Evolutionary conservation across 108 stramenopile genomes (phyloP).

Genomic region (Fragilariopsis cylindrus): DNA sequence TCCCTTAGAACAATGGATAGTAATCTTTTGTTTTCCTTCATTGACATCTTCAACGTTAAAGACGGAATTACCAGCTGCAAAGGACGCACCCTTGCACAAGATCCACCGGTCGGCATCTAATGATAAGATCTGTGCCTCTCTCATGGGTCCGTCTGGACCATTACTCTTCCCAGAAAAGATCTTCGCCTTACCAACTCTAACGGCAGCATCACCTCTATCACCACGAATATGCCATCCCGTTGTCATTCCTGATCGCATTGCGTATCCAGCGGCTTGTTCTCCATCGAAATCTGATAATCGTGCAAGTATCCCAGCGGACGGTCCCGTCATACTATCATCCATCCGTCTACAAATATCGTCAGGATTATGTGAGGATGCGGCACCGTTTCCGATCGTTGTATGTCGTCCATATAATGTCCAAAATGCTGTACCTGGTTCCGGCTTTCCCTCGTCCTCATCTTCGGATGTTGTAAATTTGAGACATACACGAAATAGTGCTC

Average conservation of each 20-base stretch:
- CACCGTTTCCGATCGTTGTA: slow-evolving; percentile 88
- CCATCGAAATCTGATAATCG: slow-evolving; percentile 75
- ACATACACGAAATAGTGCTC: slow-evolving; percentile 78
- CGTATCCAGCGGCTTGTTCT: slow-evolving; percentile 73
- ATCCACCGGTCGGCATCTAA: slow-evolving; percentile 89
- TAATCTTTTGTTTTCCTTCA: slow-evolving; percentile 83
- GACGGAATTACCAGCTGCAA: slow-evolving; percentile 89
- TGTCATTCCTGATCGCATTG: slow-evolving; percentile 80
- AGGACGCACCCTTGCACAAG: slow-evolving; percentile 79
- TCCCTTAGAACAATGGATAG: slow-evolving; percentile 87
- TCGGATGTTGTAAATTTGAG: slow-evolving; percentile 92
- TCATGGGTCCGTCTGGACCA: slow-evolving; percentile 41
- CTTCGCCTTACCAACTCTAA: slow-evolving; percentile 88
- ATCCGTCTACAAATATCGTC: slow-evolving; percentile 88
- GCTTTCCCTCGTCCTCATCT: slow-evolving; percentile 91
- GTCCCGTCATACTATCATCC: slow-evolving; percentile 89
- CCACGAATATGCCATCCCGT: slow-evolving; percentile 87
- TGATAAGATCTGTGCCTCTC: slow-evolving; percentile 75
- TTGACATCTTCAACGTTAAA: slow-evolving; percentile 87
- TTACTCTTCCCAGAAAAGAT: slow-evolving; percentile 49
- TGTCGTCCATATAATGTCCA: slow-evolving; percentile 83
- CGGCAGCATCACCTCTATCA: slow-evolving; percentile 86
- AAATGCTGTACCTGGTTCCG: slow-evolving; percentile 88
- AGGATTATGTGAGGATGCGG: slow-evolving; percentile 64
- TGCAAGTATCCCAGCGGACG: slow-evolving; percentile 74